phyloP scores from a whole-genome alignment of 2,329 filamentous ascomycete species.

The Neonectria punicea region DNA sequence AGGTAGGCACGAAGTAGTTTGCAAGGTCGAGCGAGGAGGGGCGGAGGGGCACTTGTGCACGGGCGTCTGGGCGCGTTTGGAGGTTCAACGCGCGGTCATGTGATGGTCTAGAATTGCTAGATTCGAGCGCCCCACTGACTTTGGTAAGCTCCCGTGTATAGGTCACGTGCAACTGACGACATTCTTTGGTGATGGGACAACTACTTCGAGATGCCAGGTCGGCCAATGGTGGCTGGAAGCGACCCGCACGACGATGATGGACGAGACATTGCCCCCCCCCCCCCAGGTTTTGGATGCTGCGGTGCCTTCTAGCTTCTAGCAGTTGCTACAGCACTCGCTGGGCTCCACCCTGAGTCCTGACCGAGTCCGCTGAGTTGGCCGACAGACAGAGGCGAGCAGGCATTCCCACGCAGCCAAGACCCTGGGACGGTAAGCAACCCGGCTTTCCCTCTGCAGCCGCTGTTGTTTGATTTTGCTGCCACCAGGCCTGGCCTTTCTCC shows the following conservation, averaged over 20 bases:
- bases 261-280: neutral
- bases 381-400: neutral
- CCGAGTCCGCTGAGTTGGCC: neutral
- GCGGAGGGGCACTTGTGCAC: neutral
- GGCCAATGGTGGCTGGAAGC: neutral
- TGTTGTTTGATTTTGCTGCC: neutral
- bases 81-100: constrained; percentile 35
- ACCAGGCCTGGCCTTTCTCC: neutral
- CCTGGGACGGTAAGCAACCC: neutral
- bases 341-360: neutral
- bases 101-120: neutral
- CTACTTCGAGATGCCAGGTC: neutral
- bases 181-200: neutral
- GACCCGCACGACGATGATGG: neutral
- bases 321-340: neutral
- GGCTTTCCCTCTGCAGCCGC: neutral
- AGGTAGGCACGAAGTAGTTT: neutral
- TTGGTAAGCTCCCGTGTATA: neutral
- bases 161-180: neutral
- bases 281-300: no score
- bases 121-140: no score
- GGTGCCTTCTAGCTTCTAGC: neutral
- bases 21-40: neutral
- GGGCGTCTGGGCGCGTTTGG: constrained; percentile 24
- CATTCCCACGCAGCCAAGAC: neutral